Conservation (phyloP, 1,284 basidiomycete species). For the Boletus sp. region DNA sequence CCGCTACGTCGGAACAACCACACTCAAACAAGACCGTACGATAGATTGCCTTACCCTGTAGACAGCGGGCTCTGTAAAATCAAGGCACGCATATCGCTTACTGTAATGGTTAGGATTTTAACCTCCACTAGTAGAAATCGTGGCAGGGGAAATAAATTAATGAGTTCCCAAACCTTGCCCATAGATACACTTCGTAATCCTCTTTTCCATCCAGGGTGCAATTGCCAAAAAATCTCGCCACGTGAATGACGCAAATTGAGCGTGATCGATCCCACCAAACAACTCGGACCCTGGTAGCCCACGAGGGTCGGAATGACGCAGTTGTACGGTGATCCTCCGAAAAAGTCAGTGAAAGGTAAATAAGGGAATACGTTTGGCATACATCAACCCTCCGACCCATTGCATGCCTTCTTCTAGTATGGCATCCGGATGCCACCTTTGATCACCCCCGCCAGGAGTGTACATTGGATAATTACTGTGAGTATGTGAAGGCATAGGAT, state of each 20-base stretch:
- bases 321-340: constrained; percentile 62
- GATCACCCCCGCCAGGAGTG: constrained; percentile 65
- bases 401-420: constrained; percentile 59
- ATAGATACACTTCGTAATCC: constrained; percentile 59
- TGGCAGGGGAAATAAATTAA: constrained; percentile 9
- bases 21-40: constrained; percentile 11
- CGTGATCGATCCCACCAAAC: constrained; percentile 46
- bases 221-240: constrained; percentile 68
- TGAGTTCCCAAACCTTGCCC: constrained; percentile 67
- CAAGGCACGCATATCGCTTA: constrained; percentile 4
- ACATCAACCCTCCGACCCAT: constrained; percentile 77
- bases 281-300: constrained; percentile 51
- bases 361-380: constrained; percentile 22
- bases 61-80: constrained; percentile 2
- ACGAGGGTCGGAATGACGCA: constrained; percentile 46
- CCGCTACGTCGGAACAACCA: constrained; percentile 17
- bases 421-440: constrained; percentile 58
- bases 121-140: background rate
- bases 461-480: constrained; percentile 69
- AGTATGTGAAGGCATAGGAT: constrained; percentile 54
- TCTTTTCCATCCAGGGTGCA: constrained; percentile 73
- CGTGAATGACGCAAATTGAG: constrained; percentile 65
- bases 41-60: background rate
- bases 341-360: constrained; percentile 3
- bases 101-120: background rate